These are phyloP conservation scores for Xylaria venustula DNA, from an alignment of 495 filamentous ascomycete genomes.

Conservation along the genomic window DNA sequence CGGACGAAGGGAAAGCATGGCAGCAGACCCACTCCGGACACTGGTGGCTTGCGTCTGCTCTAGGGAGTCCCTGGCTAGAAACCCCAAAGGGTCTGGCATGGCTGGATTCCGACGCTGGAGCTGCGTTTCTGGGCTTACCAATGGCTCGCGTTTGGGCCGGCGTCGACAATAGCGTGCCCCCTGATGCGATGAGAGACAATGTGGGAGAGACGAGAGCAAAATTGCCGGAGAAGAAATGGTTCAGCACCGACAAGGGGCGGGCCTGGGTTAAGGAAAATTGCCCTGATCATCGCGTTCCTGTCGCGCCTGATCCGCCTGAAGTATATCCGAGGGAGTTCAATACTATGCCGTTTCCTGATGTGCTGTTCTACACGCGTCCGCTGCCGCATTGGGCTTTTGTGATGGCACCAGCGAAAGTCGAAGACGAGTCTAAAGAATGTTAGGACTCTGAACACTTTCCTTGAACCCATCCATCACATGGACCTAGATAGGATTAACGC, in stretches of 20 bases:
- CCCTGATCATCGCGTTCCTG: not conserved
- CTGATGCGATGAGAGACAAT: not conserved
- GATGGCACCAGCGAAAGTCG: no score
- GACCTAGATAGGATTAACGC: no score
- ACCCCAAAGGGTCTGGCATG: not conserved
- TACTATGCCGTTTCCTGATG: no score
- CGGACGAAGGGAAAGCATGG: not conserved
- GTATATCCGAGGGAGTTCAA: no score
- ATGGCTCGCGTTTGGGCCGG: not conserved
- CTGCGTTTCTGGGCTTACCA: not conserved
- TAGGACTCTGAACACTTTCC: no score
- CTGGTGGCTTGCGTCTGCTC: not conserved
- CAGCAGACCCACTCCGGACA: not conserved
- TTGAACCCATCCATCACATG: no score
- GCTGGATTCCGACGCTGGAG: not conserved
- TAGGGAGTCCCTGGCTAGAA: not conserved
- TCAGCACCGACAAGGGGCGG: not conserved
- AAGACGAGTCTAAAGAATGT: no score
- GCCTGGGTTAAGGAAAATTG: not conserved
- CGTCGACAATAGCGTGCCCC: not conserved
- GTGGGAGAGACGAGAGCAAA: not conserved
- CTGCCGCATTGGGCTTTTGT: not conserved
- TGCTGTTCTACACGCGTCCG: not conserved
- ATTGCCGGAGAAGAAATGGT: not conserved
- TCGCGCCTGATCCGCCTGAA: not conserved